phyloP scores from a whole-genome alignment of 306 rosid genomes.

The Hippophae rhamnoides region DNA sequence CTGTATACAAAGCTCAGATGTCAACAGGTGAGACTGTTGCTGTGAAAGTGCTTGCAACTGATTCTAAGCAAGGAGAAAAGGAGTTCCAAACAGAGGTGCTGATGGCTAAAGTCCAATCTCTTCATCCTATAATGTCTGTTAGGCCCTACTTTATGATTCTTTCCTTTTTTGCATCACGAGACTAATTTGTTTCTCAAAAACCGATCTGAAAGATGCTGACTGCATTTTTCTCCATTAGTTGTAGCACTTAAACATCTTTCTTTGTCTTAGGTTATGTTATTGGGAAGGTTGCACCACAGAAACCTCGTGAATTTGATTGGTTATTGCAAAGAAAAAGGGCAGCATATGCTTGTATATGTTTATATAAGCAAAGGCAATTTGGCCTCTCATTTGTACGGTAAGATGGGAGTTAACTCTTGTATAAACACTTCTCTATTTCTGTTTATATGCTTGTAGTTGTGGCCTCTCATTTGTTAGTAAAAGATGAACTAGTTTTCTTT shows the following conservation, averaged over 20 bases:
- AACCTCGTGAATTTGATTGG: conserved; percentile 92
- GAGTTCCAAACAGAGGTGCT: conserved; percentile 95
- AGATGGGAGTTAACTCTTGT: conserved; percentile 27
- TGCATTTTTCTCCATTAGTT: background rate
- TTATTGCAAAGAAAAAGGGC: conserved; percentile 86
- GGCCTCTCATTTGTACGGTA: conserved; percentile 92
- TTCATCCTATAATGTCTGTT: background rate
- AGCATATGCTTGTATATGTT: conserved; percentile 82
- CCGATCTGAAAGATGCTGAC: background rate
- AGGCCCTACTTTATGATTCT: background rate
- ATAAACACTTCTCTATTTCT: no score
- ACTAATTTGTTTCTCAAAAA: conserved; percentile 9
- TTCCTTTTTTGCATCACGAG: background rate
- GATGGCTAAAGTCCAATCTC: background rate
- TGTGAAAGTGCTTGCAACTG: conserved; percentile 88
- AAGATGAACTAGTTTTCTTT: no score
- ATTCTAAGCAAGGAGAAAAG: conserved; percentile 96
- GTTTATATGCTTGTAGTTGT: no score
- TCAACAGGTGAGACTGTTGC: conserved; percentile 85
- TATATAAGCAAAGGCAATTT: conserved; percentile 87
- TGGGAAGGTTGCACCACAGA: conserved; percentile 95
- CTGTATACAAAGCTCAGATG: conserved; percentile 96
- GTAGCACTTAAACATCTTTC: conserved; percentile 8
- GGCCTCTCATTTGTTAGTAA: no score
- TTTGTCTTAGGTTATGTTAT: conserved; percentile 61